Percentiles rank a stretch among this genome's conserved stretches.
Evolutionary conservation across 345 rosid genomes (phyloP).

Genomic region (Dipteronia sinensis): DNA sequence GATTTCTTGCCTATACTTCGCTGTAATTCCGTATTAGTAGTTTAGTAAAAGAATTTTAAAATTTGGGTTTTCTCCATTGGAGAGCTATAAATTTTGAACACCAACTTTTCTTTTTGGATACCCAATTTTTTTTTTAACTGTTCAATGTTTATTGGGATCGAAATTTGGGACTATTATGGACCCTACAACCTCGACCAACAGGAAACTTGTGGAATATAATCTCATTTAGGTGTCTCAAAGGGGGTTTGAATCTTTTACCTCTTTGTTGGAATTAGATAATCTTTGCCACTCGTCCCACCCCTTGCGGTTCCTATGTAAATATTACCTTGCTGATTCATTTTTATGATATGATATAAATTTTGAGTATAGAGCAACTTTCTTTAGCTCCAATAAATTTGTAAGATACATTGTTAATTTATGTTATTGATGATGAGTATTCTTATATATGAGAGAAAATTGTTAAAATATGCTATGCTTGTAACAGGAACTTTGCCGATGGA

Average conservation of each 20-base stretch:
- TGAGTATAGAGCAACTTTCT: neutral
- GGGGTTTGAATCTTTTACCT: neutral
- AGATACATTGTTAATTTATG: neutral
- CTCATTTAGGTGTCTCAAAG: neutral
- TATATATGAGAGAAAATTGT: neutral
- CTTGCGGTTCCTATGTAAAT: neutral
- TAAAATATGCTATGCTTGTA: conserved; percentile 17
- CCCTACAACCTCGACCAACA: neutral
- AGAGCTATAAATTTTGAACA: too few relatives aligned
- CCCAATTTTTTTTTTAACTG: neutral
- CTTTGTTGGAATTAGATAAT: neutral
- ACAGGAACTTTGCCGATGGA: conserved; percentile 96
- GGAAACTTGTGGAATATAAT: neutral
- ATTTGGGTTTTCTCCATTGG: too few relatives aligned
- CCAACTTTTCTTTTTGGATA: too few relatives aligned
- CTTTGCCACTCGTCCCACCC: neutral
- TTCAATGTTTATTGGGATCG: neutral
- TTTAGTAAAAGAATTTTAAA: too few relatives aligned
- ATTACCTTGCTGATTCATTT: neutral
- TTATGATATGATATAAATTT: neutral
- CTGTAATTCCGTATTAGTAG: neutral
- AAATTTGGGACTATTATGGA: neutral
- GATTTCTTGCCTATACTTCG: neutral
- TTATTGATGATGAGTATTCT: neutral
- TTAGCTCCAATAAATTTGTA: neutral